Conservation (phyloP, 345 rosid species). For the Lagerstroemia speciosa region DNA sequence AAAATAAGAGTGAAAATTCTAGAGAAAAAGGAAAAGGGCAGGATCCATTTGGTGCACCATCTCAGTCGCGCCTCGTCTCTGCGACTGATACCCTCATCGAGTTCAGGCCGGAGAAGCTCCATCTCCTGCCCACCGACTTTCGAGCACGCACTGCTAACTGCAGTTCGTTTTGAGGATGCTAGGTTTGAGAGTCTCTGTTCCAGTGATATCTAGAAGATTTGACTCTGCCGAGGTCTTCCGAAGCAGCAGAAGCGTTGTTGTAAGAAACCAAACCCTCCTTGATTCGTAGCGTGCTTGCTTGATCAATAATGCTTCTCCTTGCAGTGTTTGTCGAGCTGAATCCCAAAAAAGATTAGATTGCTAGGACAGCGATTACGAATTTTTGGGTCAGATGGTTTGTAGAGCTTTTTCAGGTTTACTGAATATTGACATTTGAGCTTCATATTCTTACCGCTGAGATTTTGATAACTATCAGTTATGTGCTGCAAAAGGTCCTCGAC, state of each 20-base stretch:
- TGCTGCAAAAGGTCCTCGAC: conserved; percentile 85
- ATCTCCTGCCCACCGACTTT: neutral
- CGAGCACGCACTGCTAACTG: neutral
- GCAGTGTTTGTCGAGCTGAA: neutral
- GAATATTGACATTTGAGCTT: neutral
- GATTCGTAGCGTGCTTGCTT: neutral
- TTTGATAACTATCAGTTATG: conserved; percentile 43
- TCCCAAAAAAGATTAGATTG: neutral
- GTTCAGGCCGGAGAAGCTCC: neutral
- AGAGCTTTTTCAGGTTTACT: neutral
- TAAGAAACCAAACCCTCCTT: conserved; percentile 12
- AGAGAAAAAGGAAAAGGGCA: neutral
- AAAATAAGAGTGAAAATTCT: neutral
- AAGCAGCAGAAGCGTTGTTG: conserved; percentile 37
- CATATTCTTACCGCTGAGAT: neutral
- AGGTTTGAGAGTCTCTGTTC: conserved; percentile 40
- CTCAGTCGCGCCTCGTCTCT: neutral
- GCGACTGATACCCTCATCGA: neutral
- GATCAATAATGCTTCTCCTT: neutral
- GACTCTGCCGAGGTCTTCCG: conserved; percentile 25
- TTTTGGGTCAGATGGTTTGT: neutral
- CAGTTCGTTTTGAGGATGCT: conserved; percentile 35
- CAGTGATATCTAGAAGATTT: conserved; percentile 31
- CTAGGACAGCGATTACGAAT: neutral
- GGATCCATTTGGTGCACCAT: neutral